Percentiles rank a stretch among this genome's conserved stretches.
Conservation (phyloP, 345 rosid genomes). For the Pelargonium nanum region DNA sequence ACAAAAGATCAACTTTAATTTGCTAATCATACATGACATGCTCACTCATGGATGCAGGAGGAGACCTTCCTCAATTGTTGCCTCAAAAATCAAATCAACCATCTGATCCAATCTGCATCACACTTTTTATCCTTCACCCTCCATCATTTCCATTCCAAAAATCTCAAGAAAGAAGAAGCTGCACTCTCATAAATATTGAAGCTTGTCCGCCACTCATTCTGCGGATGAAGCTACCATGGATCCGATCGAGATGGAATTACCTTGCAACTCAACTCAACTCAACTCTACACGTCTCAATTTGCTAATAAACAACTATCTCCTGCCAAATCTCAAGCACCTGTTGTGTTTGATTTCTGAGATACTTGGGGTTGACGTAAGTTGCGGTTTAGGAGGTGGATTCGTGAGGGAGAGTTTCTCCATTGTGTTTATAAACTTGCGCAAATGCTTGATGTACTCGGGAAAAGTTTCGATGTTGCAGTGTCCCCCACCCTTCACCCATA, state of each 20-base stretch:
- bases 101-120: too few species aligned
- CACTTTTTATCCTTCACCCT: too few species aligned
- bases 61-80: too few species aligned
- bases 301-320: slow-evolving; percentile 21
- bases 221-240: too few species aligned
- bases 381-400: slow-evolving; percentile 38
- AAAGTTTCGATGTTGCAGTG: slow-evolving; percentile 94
- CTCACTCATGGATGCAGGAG: too few species aligned
- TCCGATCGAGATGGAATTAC: not conserved
- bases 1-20: too few species aligned
- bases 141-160: too few species aligned
- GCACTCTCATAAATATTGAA: not conserved
- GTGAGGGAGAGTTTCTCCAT: slow-evolving; percentile 77
- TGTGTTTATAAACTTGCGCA: slow-evolving; percentile 65
- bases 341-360: slow-evolving; percentile 49
- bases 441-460: slow-evolving; percentile 83
- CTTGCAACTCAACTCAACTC: not conserved
- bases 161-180: too few species aligned
- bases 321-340: slow-evolving; percentile 59
- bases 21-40: too few species aligned
- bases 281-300: not conserved
- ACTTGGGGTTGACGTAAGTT: slow-evolving; percentile 38
- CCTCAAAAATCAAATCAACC: too few species aligned
- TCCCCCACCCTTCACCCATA: slow-evolving; percentile 98
- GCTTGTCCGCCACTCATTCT: too few species aligned